A percentile compares a stretch with the other conserved stretches of the same genome.
Conservation (phyloP, 208 protist genomes). For the Vickermania spadyakhi region DNA sequence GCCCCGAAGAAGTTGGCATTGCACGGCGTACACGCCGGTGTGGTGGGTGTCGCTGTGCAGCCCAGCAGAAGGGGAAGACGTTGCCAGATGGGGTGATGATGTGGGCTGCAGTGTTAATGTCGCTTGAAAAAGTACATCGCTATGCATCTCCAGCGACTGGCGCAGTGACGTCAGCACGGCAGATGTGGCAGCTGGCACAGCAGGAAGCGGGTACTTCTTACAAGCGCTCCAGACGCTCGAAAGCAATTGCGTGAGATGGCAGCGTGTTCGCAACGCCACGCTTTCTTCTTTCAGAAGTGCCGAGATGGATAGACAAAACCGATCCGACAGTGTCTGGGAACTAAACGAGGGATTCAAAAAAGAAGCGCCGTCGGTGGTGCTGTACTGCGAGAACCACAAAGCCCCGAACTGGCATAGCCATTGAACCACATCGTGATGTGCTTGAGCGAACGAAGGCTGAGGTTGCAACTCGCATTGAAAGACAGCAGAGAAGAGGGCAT, state of each 20-base stretch:
- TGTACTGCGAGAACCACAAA: conserved; percentile 12
- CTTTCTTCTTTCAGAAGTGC: conserved; percentile 21
- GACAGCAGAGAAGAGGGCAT: conserved; percentile 17
- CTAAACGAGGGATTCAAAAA: background rate
- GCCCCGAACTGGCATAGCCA: conserved; percentile 23
- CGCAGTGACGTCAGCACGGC: conserved; percentile 28
- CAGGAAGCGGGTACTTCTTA: conserved; percentile 12
- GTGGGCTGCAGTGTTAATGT: conserved; percentile 21
- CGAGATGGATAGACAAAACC: conserved; percentile 17
- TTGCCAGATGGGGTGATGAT: no score
- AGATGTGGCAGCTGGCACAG: conserved; percentile 10
- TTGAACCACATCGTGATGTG: conserved; percentile 29
- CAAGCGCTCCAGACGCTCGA: background rate
- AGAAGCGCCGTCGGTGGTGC: background rate
- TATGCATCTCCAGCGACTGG: conserved; percentile 29
- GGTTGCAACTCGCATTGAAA: conserved; percentile 15
- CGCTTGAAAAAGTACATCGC: conserved; percentile 28
- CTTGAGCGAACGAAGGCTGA: conserved; percentile 10
- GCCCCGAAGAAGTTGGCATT: conserved; percentile 39
- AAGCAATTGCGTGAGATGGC: conserved; percentile 8
- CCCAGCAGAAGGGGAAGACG: background rate
- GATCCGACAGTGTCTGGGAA: conserved; percentile 8
- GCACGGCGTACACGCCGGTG: conserved; percentile 43
- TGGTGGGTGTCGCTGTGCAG: conserved; percentile 1
- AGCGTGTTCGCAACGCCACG: conserved; percentile 38